These are phyloP conservation scores for Neocallimastix lanati DNA, from an alignment of 192 early-diverging fungal species.

Conservation along the genomic window DNA sequence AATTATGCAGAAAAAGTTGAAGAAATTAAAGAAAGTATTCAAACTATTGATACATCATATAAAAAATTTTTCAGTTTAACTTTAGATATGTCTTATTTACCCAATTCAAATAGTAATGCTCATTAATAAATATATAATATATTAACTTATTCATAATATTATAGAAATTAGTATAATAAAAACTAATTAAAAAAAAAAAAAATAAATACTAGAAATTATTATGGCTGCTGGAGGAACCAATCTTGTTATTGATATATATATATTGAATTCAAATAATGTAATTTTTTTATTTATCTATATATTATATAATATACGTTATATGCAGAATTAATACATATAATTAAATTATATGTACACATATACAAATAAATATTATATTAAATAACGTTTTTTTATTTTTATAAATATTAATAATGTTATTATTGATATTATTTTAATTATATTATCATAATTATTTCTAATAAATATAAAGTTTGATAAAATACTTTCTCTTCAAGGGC, in stretches of 20 bases:
- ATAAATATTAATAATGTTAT: neutral
- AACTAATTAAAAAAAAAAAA: too few species aligned
- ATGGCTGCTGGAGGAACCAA: conserved; percentile 76
- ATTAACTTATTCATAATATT: too few species aligned
- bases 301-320: too few species aligned
- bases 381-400: neutral
- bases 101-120: conserved; percentile 30
- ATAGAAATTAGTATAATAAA: too few species aligned
- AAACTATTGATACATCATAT: conserved; percentile 45
- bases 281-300: too few species aligned
- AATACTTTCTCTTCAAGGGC: conserved; percentile 53
- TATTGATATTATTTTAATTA: neutral
- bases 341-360: too few species aligned
- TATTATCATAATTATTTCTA: neutral
- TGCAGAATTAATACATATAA: too few species aligned
- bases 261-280: conserved; percentile 16
- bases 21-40: conserved; percentile 30
- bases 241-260: conserved; percentile 49
- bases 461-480: conserved; percentile 30
- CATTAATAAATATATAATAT: too few species aligned
- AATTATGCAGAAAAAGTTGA: neutral
- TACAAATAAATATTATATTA: too few species aligned
- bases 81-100: conserved; percentile 35
- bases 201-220: conserved; percentile 19
- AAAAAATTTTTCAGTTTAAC: conserved; percentile 50